Percentiles rank a stretch among this genome's conserved stretches.
Conservation (phyloP, 176 grass and related monocot genomes). For the Hyparrhenia diplandra region DNA sequence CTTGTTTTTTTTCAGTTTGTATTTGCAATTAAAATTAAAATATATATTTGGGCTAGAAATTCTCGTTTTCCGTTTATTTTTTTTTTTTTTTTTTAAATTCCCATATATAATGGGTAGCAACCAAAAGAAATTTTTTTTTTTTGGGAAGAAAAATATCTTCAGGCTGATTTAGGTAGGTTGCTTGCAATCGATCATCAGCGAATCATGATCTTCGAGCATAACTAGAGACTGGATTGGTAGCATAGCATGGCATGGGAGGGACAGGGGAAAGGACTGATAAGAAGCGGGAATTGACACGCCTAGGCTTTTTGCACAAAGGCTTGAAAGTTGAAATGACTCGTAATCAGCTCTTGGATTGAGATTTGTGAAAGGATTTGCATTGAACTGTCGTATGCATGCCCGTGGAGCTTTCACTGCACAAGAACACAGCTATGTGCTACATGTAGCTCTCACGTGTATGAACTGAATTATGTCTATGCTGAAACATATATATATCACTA, state of each 20-base stretch:
- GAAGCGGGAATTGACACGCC: not conserved
- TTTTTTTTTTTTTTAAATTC: too few relatives aligned
- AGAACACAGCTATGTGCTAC: too few relatives aligned
- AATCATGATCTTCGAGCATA: constrained; percentile 11
- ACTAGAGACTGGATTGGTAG: not conserved
- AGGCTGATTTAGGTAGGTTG: not conserved
- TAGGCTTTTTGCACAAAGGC: not conserved
- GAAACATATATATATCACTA: too few relatives aligned
- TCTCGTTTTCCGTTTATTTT: not conserved
- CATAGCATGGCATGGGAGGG: not conserved
- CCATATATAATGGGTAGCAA: not conserved
- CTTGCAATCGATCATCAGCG: not conserved
- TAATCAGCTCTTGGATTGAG: too few relatives aligned
- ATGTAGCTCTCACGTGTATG: too few relatives aligned
- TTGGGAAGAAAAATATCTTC: not conserved
- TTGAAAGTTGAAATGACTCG: not conserved
- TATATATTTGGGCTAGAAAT: not conserved
- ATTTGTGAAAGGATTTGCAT: not conserved
- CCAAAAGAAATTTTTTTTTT: not conserved
- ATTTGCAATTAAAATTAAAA: not conserved
- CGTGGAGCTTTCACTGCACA: not conserved
- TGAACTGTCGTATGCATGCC: not conserved
- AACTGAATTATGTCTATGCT: too few relatives aligned
- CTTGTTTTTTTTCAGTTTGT: not conserved
- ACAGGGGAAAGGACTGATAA: not conserved